Evolutionary conservation across 257 asterid genomes (phyloP), one percentile per base, ranked within the genome.

Genomic region (Penstemon newberryi): DNA sequence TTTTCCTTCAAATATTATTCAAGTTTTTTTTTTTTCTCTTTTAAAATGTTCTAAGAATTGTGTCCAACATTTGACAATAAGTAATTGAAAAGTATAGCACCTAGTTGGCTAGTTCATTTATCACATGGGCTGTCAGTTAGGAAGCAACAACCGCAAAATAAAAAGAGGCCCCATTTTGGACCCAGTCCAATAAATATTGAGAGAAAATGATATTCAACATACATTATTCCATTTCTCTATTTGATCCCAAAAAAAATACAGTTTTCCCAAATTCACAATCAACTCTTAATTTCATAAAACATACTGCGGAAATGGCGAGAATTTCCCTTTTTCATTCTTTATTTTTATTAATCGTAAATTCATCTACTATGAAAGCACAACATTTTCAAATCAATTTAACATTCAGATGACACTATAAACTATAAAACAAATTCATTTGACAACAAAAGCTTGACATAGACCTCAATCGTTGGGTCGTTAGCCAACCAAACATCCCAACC

Each of bases 91-190:
- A 25, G 33, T 25, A 25, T 25, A 25, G 33, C 33, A 25, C 33
- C 33, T 25, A 25, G n/a, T n/a, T n/a, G n/a, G n/a, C n/a, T n/a
- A n/a, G 33, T 25, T 25, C 33, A 25, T 25, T 25, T 25, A 25
- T 18, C 79, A 69, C 82, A 73, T 78, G 79, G 59, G 76, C 9
- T 78, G 77, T 66, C 75, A 55, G 69, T 73, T 49, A 11, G 49
- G 56, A 53, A 65, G 60, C 41, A 70, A 64, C 73, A 70, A 74
- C 56, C 61, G 53, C 47, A 73, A 69, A 64, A 56, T 55, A 60
- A 53, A 8, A 73, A 38, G 59, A 58, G 72, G 75, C 8, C 69
- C 65, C 10, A 25, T 62, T 61, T 43, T 15, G 58, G 39, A 60
- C 45, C 33, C 38, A 52, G 53, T 12, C 19, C 7, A 38, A 11